Percentiles rank a stretch among this genome's conserved stretches.
Evolutionary conservation across 768 basidiomycete species (phyloP).

Genomic region (Russula olivacea): DNA sequence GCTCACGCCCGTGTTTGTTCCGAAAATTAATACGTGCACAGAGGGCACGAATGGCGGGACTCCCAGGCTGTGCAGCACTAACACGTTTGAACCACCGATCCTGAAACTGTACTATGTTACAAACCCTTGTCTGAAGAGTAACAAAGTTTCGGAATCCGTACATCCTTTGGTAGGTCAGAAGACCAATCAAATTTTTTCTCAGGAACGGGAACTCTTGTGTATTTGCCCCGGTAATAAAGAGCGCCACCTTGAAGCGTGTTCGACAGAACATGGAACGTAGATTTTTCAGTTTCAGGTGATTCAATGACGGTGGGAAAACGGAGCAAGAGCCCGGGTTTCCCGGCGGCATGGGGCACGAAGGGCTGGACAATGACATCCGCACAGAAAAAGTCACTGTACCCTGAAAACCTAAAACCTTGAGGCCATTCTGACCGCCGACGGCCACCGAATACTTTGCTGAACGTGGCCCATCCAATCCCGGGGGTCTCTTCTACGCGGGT

Average conservation of each 20-base stretch:
- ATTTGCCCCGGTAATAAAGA: neutral
- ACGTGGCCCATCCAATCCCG: neutral
- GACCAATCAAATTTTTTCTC: neutral
- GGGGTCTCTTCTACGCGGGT: neutral
- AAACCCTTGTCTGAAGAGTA: no score
- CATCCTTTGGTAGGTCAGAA: neutral
- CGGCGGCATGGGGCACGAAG: neutral
- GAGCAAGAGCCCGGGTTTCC: neutral
- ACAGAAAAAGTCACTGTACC: neutral
- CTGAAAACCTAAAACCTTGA: neutral
- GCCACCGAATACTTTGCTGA: neutral
- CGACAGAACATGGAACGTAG: neutral
- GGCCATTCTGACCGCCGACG: neutral
- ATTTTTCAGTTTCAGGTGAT: no score
- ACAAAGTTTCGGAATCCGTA: no score
- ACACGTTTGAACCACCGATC: neutral
- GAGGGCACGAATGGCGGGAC: neutral
- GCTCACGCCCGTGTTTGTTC: neutral
- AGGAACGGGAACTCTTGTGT: neutral
- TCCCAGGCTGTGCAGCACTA: no score
- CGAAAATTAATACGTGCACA: constrained; percentile 1
- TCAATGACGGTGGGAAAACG: neutral
- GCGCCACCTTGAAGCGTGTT: accelerated
- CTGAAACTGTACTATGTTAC: neutral
- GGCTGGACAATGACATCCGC: neutral